These are phyloP conservation scores for Balakata baccata DNA, from an alignment of 345 rosid species.

Conservation along the genomic window DNA sequence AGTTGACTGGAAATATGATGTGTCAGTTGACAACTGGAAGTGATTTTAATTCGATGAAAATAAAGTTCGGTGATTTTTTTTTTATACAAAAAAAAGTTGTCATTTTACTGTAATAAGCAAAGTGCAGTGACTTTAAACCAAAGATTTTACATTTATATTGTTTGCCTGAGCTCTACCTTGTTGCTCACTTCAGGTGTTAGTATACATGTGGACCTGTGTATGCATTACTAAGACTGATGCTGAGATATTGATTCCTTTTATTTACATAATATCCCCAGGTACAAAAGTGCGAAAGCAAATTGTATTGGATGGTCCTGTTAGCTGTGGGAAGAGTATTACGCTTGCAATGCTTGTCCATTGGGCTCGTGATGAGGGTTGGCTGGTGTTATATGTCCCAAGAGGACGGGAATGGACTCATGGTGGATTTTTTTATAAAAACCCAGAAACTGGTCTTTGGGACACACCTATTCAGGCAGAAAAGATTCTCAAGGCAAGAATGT, in stretches of 20 bases:
- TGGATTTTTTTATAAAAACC: conserved; percentile 78
- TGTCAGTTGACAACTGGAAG: no score
- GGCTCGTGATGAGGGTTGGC: conserved; percentile 98
- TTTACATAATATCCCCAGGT: conserved; percentile 34
- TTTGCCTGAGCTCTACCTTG: no score
- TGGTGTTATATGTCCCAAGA: conserved; percentile 81
- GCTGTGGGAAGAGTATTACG: conserved; percentile 88
- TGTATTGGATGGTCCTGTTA: conserved; percentile 88
- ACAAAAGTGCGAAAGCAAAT: conserved; percentile 68
- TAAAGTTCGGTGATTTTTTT: no score
- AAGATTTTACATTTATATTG: no score
- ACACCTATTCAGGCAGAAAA: conserved; percentile 86
- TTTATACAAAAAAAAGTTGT: no score
- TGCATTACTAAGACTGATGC: background rate
- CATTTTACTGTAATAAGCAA: no score
- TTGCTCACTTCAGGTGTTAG: no score
- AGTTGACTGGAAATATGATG: no score
- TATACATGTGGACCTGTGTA: no score
- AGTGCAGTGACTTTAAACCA: no score
- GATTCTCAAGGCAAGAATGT: conserved; percentile 69
- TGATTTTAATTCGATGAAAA: no score
- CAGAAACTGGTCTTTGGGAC: conserved; percentile 81
- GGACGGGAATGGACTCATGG: conserved; percentile 94
- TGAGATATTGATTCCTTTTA: background rate
- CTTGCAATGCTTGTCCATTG: conserved; percentile 95